Conservation (phyloP, 257 asterid species). For the Solanum ossicruentum region DNA sequence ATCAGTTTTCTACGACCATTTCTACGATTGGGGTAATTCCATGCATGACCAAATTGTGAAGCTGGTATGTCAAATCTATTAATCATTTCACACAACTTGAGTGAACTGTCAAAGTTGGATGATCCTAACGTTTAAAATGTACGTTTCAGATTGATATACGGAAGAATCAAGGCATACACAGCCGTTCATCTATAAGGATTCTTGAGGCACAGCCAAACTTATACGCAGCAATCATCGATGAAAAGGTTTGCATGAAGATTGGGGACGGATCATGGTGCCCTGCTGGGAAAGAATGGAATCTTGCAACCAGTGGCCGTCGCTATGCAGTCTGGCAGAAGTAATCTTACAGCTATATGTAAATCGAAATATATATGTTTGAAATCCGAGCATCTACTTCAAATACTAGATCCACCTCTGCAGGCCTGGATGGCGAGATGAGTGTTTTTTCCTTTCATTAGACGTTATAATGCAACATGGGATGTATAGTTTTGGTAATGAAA, state of each 20-base stretch:
- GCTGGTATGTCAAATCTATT: constrained; percentile 41
- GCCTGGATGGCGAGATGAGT: not conserved
- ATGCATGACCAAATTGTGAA: constrained; percentile 66
- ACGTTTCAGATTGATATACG: constrained; percentile 53
- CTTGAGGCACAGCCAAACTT: constrained; percentile 67
- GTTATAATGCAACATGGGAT: not conserved
- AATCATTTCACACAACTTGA: not conserved
- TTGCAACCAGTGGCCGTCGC: constrained; percentile 65
- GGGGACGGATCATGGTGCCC: constrained; percentile 96
- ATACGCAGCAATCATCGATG: constrained; percentile 76
- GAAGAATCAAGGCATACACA: constrained; percentile 46
- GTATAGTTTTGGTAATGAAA: not conserved
- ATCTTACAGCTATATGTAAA: not conserved
- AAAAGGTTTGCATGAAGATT: constrained; percentile 68
- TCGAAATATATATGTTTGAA: not conserved
- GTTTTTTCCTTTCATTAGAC: not conserved
- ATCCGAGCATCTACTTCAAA: not conserved
- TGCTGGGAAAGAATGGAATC: constrained; percentile 68
- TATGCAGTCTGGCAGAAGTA: constrained; percentile 89
- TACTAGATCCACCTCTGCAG: not conserved
- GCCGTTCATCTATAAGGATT: constrained; percentile 58
- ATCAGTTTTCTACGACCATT: constrained; percentile 81
- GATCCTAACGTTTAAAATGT: not conserved
- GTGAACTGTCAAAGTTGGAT: not conserved
- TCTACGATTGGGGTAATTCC: constrained; percentile 63